Evolutionary conservation across 108 stramenopile species (phyloP).

Genomic region (Fragilariopsis cylindrus): DNA sequence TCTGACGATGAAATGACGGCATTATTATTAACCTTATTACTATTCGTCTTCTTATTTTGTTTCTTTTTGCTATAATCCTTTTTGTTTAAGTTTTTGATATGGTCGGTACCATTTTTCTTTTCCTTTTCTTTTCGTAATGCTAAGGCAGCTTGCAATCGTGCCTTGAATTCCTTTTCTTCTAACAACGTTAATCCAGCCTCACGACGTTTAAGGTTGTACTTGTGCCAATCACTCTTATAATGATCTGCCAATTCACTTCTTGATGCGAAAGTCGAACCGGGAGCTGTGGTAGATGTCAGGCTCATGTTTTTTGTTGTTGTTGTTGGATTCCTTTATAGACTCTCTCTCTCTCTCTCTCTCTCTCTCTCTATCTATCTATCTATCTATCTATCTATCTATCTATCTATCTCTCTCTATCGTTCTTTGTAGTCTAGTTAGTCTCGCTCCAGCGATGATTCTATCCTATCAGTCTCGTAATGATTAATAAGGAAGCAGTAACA

Average conservation of each 20-base stretch:
- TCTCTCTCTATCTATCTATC: too few relatives aligned
- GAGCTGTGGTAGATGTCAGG: constrained; percentile 84
- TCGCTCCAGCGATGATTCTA: too few relatives aligned
- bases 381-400: too few relatives aligned
- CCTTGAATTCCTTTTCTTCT: constrained; percentile 68
- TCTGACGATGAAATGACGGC: constrained; percentile 4
- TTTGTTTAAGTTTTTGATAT: constrained; percentile 56
- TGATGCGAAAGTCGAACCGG: constrained; percentile 72
- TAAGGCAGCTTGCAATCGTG: constrained; percentile 81
- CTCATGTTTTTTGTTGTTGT: background rate
- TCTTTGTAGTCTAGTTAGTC: too few relatives aligned
- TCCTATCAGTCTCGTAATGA: too few relatives aligned
- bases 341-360: too few relatives aligned
- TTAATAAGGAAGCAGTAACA: too few relatives aligned
- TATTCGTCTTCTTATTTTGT: constrained; percentile 25
- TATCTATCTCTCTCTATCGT: too few relatives aligned
- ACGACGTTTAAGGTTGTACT: constrained; percentile 95
- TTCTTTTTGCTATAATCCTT: constrained; percentile 41
- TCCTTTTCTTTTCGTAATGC: constrained; percentile 70
- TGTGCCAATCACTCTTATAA: constrained; percentile 96
- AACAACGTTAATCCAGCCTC: constrained; percentile 79
- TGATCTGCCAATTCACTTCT: constrained; percentile 77
- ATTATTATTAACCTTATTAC: background rate
- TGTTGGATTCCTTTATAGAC: too few relatives aligned
- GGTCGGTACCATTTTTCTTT: constrained; percentile 48